Base-by-base conservation (phyloP, 805 yeast species). In the Dipodascopsis uninucleata region DNA sequence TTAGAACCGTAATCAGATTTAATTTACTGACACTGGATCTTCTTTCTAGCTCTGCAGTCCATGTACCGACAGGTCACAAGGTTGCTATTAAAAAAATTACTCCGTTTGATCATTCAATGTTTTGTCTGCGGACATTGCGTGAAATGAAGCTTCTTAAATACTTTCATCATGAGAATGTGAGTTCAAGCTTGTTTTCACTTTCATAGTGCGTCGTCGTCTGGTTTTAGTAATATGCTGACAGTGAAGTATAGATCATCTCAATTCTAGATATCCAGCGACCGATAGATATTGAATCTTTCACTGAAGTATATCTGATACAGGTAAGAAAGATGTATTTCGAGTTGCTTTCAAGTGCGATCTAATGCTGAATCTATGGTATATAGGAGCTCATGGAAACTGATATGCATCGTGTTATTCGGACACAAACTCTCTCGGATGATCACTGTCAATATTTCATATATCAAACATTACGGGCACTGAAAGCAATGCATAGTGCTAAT, bases 71-170 rank as follows among this genome's bases (percentile, higher is more conserved):
- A 1, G 82, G 82, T 43, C 89, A 83, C 56, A 79, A 79, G 53
- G 97, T 90, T n/a, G 97, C 97, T 31, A 88, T 90, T 60, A 90
- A 90, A 66, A 90, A 89, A 67, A 87, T 90, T 53, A 84, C 83
- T 61, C 97, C 97, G 9, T 90, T 90, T 61, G 94, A 83, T 57
- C 76, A 95, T 51, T 76, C 90, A 38, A 78, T 90, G 80, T 83
- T 89, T 59, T 87, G 96, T 58, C 70, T 90, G 48, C 72, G 97
- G 47, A 90, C 97, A 0, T 69, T 90, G 34, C 74, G 97, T 45
- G 97, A 90, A 64, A 77, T 90, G 58, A 90, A 89, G 67, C 73
- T 90, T 28, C 71, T 90, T 51, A 85, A 84, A 59, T 93, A 89
- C 66, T 90, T 90, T 67, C 83, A 82, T 65, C 96, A 89, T 68